Conservation (phyloP, 108 stramenopile genomes). For the Cylindrotheca closterium region DNA sequence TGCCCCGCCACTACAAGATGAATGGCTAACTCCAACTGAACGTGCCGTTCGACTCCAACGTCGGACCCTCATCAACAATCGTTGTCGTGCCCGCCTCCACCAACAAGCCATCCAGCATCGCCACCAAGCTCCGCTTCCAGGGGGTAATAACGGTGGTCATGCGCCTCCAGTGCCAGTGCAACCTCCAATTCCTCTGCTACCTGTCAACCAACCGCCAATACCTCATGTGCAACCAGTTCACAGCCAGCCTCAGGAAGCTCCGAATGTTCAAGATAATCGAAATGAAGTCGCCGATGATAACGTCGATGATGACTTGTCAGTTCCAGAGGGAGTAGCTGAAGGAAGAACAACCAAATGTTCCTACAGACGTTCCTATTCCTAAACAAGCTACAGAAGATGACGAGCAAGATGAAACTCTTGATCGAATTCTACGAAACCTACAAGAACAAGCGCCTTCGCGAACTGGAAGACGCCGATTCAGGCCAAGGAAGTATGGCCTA, state of each 20-base stretch:
- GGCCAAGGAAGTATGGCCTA: not conserved
- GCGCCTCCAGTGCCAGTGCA: not conserved
- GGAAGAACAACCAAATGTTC: not conserved
- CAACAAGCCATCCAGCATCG: no score
- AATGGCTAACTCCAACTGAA: not conserved
- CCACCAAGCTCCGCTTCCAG: not conserved
- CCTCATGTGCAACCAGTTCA: not conserved
- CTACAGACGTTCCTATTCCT: not conserved
- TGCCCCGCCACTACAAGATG: not conserved
- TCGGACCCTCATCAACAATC: not conserved
- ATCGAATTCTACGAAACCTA: not conserved
- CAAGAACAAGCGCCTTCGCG: not conserved
- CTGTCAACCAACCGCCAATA: not conserved
- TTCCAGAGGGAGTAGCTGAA: slow-evolving; percentile 6
- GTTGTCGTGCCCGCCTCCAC: not conserved
- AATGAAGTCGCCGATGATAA: not conserved
- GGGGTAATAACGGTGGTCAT: not conserved
- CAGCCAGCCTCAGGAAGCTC: not conserved
- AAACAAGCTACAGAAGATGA: not conserved
- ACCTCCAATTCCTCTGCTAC: not conserved
- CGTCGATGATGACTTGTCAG: not conserved
- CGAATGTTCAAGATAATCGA: not conserved
- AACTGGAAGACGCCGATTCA: slow-evolving; percentile 1
- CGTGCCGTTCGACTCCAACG: not conserved
- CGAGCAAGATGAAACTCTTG: not conserved